Evolutionary conservation across 345 rosid genomes (phyloP), one percentile per base, ranked within the genome.

Genomic region (Syzygium aqueum): DNA sequence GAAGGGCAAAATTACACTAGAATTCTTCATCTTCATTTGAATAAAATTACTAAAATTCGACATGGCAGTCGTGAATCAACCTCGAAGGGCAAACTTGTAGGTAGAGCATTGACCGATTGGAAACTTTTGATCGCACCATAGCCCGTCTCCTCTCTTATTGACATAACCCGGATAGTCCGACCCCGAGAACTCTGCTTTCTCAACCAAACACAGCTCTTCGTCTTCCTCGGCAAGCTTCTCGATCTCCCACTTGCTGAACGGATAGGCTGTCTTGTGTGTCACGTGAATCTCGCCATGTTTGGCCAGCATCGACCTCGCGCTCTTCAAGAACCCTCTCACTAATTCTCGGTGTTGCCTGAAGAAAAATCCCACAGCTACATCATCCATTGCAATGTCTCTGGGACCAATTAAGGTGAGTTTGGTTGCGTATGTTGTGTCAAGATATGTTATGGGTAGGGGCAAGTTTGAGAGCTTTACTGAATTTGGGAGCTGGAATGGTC

Each of bases 251-350:
- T 22, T 30, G 9, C 51, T 51, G 83, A 90, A 96, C 51, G 95
- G 96, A 84, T 91, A 56, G 23, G 88, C 86, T 2, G 92, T 92
- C 86, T 92, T 93, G 86, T 94, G 96, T 25, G 93, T 87, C 52
- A 91, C 89, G 65, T 94, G 96, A 51, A 93, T 90, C 87, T 95
- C 92, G 7, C 98, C 95, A 33, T 89, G 84, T 25, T 82, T 86
- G 21, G 85, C 37, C 84, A 95, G 77, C 91, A 94, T 84, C 77
- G 80, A 51, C 63, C 86, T 86, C 10, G 96, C 95, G 87, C 86
- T 95, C 57, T 53, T 87, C 59, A 94, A 84, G 86, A 94, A 95
- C 2, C 93, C 94, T 86, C 86, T 87, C 85, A 94, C 92, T 84
- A 93, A 19, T 5, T 86, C 46, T 85, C 84, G 86, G 82, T 92